Evolutionary conservation across 352 stramenopile genomes (phyloP).

Genomic region (Globisporangium heterothallicum): DNA sequence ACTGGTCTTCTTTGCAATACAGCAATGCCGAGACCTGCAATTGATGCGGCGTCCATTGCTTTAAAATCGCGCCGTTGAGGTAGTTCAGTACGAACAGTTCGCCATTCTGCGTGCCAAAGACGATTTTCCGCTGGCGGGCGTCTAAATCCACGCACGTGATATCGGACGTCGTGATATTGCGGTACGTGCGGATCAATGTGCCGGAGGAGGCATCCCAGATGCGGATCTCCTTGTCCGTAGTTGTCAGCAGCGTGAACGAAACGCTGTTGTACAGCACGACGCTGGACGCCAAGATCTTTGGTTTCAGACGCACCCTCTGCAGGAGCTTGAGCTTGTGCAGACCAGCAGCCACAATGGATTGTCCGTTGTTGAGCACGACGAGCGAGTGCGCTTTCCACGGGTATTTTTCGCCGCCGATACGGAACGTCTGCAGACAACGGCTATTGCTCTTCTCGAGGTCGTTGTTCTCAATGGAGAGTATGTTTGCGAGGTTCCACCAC

Average conservation of each 20-base stretch:
- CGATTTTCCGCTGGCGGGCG: conserved; percentile 58
- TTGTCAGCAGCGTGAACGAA: conserved; percentile 62
- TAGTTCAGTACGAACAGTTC: conserved; percentile 72
- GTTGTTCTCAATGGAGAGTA: conserved; percentile 59
- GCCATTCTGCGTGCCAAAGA: conserved; percentile 60
- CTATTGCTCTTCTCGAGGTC: conserved; percentile 47
- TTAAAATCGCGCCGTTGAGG: conserved; percentile 63
- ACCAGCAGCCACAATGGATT: conserved; percentile 50
- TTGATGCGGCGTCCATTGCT: conserved; percentile 58
- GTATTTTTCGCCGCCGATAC: conserved; percentile 59
- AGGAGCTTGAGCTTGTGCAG: conserved; percentile 72
- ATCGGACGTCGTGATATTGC: conserved; percentile 40
- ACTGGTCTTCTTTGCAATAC: conserved; percentile 75
- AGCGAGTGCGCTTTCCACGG: conserved; percentile 68
- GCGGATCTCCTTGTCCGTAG: conserved; percentile 57
- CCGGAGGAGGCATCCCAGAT: conserved; percentile 66
- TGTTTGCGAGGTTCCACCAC: conserved; percentile 71
- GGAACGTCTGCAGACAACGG: conserved; percentile 63
- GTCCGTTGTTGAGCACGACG: conserved; percentile 53
- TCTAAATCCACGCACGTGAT: conserved; percentile 76
- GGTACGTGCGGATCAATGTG: conserved; percentile 51
- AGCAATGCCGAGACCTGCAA: conserved; percentile 54
- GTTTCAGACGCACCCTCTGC: conserved; percentile 57
- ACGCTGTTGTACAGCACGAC: conserved; percentile 63
- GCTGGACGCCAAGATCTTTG: conserved; percentile 48